Conservation (phyloP, 768 basidiomycete species). For the Mycena belliarum region DNA sequence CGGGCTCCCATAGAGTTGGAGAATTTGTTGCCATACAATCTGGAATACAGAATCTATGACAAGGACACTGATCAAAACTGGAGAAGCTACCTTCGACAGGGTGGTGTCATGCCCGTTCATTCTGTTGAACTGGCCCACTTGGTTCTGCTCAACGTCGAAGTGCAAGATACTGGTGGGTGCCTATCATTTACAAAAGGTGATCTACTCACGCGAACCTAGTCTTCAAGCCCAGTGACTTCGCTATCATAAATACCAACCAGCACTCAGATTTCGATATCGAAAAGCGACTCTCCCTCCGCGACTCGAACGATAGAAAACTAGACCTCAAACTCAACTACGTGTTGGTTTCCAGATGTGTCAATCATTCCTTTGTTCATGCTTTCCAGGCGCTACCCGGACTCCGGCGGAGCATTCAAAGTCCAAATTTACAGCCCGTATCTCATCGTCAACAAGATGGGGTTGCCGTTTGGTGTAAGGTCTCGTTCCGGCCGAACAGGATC, state of each 20-base stretch:
- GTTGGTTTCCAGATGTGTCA: constrained; percentile 48
- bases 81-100: constrained; percentile 89
- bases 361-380: neutral
- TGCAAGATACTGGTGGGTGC: constrained; percentile 83
- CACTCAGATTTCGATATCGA: constrained; percentile 89
- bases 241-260: constrained; percentile 94
- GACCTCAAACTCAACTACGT: constrained; percentile 86
- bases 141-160: constrained; percentile 82
- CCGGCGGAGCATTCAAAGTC: constrained; percentile 94
- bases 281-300: constrained; percentile 67
- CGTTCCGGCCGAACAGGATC: constrained; percentile 62
- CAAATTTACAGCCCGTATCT: constrained; percentile 93
- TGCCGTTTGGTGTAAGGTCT: constrained; percentile 77
- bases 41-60: constrained; percentile 96
- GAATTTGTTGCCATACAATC: constrained; percentile 90
- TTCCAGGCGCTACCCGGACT: constrained; percentile 73
- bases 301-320: constrained; percentile 73
- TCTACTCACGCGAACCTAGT: constrained; percentile 41
- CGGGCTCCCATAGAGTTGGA: constrained; percentile 95
- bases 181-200: neutral
- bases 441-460: constrained; percentile 88
- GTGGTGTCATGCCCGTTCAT: constrained; percentile 95
- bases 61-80: constrained; percentile 94
- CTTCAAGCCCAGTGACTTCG: constrained; percentile 93
- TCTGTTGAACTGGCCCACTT: constrained; percentile 91